Evolutionary conservation across 2,329 filamentous ascomycete genomes (phyloP).

Genomic region (Plenodomus lindquistii): DNA sequence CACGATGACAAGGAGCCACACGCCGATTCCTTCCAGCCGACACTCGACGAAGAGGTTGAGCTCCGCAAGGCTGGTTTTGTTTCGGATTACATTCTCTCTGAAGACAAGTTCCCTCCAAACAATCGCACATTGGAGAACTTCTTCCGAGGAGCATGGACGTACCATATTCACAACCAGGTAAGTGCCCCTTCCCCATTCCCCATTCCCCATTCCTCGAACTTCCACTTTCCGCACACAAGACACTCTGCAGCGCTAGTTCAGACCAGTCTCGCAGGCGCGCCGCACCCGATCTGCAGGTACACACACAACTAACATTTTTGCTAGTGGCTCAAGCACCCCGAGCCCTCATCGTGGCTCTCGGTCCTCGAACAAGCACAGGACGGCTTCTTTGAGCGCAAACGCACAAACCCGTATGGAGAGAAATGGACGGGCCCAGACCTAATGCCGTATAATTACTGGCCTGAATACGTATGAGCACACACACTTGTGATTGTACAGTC

Average conservation of each 20-base stretch:
- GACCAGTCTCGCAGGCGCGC: too few relatives aligned
- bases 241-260: slow-evolving; percentile 4
- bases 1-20: slow-evolving; percentile 26
- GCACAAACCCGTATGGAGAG: slow-evolving; percentile 59
- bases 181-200: slow-evolving; percentile 16
- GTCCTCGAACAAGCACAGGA: slow-evolving; percentile 59
- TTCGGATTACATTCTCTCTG: slow-evolving; percentile 51
- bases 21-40: slow-evolving; percentile 47
- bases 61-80: slow-evolving; percentile 48
- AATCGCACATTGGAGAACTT: slow-evolving; percentile 61
- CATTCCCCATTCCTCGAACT: neutral
- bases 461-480: slow-evolving; percentile 52
- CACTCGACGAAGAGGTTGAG: slow-evolving; percentile 45
- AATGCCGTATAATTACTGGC: slow-evolving; percentile 55
- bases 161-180: slow-evolving; percentile 63
- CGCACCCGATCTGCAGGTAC: neutral
- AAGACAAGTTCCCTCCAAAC: slow-evolving; percentile 59
- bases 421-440: slow-evolving; percentile 56
- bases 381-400: slow-evolving; percentile 55
- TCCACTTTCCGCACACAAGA: neutral
- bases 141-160: slow-evolving; percentile 61
- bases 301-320: neutral
- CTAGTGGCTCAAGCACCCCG: slow-evolving; percentile 60
- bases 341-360: slow-evolving; percentile 60
- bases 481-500: neutral